A percentile compares a stretch with the other conserved stretches of the same genome.
phyloP scores from a whole-genome alignment of 345 rosid genomes.

The Dimocarpus longan region DNA sequence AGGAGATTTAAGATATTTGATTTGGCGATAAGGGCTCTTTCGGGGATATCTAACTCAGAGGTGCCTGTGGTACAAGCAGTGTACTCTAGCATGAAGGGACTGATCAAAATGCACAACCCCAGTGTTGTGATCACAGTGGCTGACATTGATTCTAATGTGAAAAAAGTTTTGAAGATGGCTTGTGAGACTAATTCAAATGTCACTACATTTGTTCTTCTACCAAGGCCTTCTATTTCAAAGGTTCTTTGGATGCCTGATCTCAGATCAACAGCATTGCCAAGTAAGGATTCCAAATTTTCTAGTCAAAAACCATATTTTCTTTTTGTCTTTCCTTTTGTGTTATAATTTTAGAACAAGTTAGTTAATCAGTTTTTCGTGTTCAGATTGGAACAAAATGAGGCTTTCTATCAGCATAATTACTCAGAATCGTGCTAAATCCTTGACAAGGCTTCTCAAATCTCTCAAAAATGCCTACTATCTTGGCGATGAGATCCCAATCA shows the following conservation, averaged over 20 bases:
- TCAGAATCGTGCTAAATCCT: constrained; percentile 73
- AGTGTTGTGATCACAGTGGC: constrained; percentile 82
- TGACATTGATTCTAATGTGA: constrained; percentile 71
- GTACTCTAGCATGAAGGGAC: constrained; percentile 89
- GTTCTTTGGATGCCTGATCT: constrained; percentile 99
- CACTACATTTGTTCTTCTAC: constrained; percentile 65
- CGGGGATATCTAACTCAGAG: constrained; percentile 75
- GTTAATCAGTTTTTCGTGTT: constrained; percentile 1
- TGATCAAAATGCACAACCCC: constrained; percentile 89
- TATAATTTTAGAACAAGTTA: neutral
- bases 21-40: constrained; percentile 63
- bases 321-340: neutral
- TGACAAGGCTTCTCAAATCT: constrained; percentile 75
- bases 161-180: constrained; percentile 93
- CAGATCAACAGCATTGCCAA: constrained; percentile 87
- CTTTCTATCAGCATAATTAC: constrained; percentile 89
- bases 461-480: constrained; percentile 75
- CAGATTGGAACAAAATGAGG: constrained; percentile 98
- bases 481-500: constrained; percentile 81
- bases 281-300: constrained; percentile 50
- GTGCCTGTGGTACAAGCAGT: constrained; percentile 87
- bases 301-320: neutral
- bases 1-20: constrained; percentile 89
- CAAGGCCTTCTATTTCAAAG: constrained; percentile 71
- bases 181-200: constrained; percentile 53